Base-by-base conservation (phyloP, 129 eudicot genomes). In the Tagetes patula region DNA sequence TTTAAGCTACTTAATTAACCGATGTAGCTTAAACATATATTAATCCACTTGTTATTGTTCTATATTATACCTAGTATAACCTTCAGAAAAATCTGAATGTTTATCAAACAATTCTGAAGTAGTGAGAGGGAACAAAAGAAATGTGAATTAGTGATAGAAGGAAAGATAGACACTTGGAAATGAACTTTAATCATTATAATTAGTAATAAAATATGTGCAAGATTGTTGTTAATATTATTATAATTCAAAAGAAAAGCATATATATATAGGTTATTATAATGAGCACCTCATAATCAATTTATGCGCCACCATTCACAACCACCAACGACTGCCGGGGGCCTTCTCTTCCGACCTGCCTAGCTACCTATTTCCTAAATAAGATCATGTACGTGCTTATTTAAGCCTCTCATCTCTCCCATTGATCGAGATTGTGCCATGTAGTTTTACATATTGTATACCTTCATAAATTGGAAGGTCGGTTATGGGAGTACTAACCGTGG, bases 261-360 rank as follows among this genome's bases (percentile, higher is more conserved):
- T 14, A 20, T 20, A 20, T 14, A 20, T 20, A 20, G 27, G 41
- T 48, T 74, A 74, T 61, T 36, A 62, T 74, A 47, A 46, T 48
- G 36, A 61, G 50, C 62, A 74, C 61, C 62, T 48, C 47, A 73
- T 62, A 36, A 62, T 74, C 50, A 48, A 40, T 74, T 62, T 74
- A 74, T 62, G 78, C 63, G 63, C 78, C 78, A 74, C 77, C 77
- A 60, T 33, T 67, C 70, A 73, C 77, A 55, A 61, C 49, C 61
- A 61, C 78, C 62, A 67, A 47, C 38, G 41, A 47, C 78, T 48
- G 70, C 78, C 78, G 78, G 41, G 49, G 5, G 11, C 50, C 63
- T 36, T 73, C 30, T 67, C 50, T 62, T 73, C 59, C 53, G 62
- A 39, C 78, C 71, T 63, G 53, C 71, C 39, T 47, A 13, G 27